These are phyloP conservation scores for Fusarium guadeloupense DNA, from an alignment of 2,329 filamentous ascomycete species.

Conservation along the genomic window DNA sequence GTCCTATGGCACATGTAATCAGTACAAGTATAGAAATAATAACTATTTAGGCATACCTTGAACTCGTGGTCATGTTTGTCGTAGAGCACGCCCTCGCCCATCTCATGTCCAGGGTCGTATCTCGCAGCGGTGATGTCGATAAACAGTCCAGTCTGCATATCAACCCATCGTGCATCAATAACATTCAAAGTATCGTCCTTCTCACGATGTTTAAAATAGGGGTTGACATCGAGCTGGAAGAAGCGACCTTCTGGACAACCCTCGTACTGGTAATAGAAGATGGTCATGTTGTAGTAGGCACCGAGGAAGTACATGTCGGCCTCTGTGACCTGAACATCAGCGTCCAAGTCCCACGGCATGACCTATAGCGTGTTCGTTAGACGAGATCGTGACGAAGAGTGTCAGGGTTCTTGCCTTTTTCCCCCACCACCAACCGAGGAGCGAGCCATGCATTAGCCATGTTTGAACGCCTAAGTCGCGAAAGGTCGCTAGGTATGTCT, in stretches of 20 bases:
- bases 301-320: constrained; percentile 73
- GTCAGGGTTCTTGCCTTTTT: constrained; percentile 50
- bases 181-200: constrained; percentile 53
- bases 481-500: constrained; percentile 77
- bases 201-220: constrained; percentile 51
- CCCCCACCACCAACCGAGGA: constrained; percentile 91
- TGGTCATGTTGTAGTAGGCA: constrained; percentile 70
- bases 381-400: neutral
- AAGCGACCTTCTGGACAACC: constrained; percentile 49
- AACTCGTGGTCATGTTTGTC: constrained; percentile 63
- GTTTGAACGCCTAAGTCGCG: constrained; percentile 74
- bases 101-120: constrained; percentile 56
- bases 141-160: constrained; percentile 56
- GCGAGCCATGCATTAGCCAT: constrained; percentile 86
- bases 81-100: constrained; percentile 56
- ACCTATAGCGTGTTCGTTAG: constrained; percentile 55
- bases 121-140: constrained; percentile 63
- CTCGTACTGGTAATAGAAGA: constrained; percentile 56
- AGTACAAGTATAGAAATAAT: neutral
- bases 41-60: constrained; percentile 47
- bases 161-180: constrained; percentile 61
- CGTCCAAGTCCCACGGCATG: constrained; percentile 80
- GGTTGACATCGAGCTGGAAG: constrained; percentile 62
- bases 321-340: constrained; percentile 77
- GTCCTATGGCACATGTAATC: constrained; percentile 49